phyloP scores from a whole-genome alignment of 257 asterid genomes.

The Solanum ossicruentum region DNA sequence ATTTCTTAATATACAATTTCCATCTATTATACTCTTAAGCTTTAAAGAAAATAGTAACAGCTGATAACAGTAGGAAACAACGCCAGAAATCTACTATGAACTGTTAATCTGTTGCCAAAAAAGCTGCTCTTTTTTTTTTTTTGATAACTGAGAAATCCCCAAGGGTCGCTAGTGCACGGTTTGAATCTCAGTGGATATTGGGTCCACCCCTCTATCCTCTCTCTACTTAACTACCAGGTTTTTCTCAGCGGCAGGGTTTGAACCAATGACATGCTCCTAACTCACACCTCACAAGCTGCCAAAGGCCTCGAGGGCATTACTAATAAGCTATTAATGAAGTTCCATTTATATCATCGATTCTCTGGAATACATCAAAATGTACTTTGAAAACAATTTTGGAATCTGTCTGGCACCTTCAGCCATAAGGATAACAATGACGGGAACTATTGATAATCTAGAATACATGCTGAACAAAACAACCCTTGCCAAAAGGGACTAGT shows the following conservation, averaged over 20 bases:
- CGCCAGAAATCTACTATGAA: background rate
- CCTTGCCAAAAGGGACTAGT: background rate
- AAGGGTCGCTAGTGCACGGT: background rate
- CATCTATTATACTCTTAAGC: background rate
- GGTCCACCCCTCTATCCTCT: background rate
- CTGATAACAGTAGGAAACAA: background rate
- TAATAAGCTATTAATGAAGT: background rate
- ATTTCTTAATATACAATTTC: background rate
- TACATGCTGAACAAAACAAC: background rate
- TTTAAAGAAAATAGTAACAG: background rate
- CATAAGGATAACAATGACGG: background rate
- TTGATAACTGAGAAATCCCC: background rate
- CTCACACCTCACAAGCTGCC: background rate
- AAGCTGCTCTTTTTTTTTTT: background rate
- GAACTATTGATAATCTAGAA: background rate
- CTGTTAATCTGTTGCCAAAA: background rate
- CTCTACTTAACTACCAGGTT: background rate
- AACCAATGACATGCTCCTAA: background rate
- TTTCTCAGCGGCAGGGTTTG: background rate
- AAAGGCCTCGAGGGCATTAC: background rate
- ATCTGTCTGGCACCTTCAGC: background rate
- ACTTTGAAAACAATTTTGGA: background rate
- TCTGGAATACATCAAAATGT: background rate
- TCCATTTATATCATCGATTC: background rate
- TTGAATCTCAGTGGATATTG: background rate